Percentiles rank a stretch among this genome's conserved stretches.
Evolutionary conservation across 2,329 filamentous ascomycete genomes (phyloP).

Genomic region (Aureobasidium zeae): DNA sequence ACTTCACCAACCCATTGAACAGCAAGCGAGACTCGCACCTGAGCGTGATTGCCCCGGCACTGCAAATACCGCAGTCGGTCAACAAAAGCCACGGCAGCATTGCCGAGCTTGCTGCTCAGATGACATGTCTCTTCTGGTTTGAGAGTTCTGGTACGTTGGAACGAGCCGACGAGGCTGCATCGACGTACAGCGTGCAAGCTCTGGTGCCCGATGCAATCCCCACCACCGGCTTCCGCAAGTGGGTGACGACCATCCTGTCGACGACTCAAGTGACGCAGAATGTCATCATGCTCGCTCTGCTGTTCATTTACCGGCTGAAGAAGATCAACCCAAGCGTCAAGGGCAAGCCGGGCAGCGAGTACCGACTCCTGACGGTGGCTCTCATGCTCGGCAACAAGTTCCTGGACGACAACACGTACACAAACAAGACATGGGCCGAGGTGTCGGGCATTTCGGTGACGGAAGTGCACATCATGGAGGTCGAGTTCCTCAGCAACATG

Average conservation of each 20-base stretch:
- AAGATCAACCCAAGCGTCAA: slow-evolving; percentile 80
- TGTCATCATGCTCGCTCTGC: slow-evolving; percentile 76
- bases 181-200: slow-evolving; percentile 33
- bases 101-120: slow-evolving; percentile 77
- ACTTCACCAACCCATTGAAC: slow-evolving; percentile 17
- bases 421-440: slow-evolving; percentile 98
- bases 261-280: slow-evolving; percentile 96
- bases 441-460: slow-evolving; percentile 88
- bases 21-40: slow-evolving; percentile 21
- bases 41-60: slow-evolving; percentile 39
- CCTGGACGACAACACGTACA: slow-evolving; percentile 97
- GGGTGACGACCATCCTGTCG: slow-evolving; percentile 81
- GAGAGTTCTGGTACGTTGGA: slow-evolving; percentile 74
- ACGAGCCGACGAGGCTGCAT: slow-evolving; percentile 52
- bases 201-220: slow-evolving; percentile 67
- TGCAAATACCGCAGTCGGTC: slow-evolving; percentile 68
- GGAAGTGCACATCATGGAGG: slow-evolving; percentile 98
- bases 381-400: slow-evolving; percentile 99
- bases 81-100: slow-evolving; percentile 66
- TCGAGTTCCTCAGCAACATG: slow-evolving; percentile 99
- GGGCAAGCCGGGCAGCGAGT: slow-evolving; percentile 88
- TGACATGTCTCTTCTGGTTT: slow-evolving; percentile 97
- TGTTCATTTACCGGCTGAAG: slow-evolving; percentile 92
- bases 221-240: slow-evolving; percentile 75
- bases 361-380: slow-evolving; percentile 82